Evolutionary conservation across 768 basidiomycete species (phyloP).

Genomic region (Collybia sordida): DNA sequence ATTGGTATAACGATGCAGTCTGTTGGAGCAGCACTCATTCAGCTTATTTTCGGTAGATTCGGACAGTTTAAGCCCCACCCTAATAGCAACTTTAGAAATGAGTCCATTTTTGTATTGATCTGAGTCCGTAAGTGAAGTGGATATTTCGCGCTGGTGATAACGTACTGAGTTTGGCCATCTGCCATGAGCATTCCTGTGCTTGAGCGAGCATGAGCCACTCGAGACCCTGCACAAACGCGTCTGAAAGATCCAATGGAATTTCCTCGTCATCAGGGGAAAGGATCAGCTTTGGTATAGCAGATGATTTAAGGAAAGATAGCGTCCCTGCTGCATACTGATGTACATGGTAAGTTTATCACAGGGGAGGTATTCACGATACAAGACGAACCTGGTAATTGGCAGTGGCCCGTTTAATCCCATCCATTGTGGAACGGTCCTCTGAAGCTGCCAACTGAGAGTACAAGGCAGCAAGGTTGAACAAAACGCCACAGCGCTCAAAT

Average conservation of each 20-base stretch:
- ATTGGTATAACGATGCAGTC: conserved; percentile 66
- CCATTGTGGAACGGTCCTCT: conserved; percentile 66
- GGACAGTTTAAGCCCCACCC: conserved; percentile 36
- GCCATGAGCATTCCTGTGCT: conserved; percentile 97
- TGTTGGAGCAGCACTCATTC: conserved; percentile 16
- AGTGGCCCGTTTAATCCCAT: conserved; percentile 84
- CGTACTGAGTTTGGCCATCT: conserved; percentile 81
- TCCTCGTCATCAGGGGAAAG: conserved; percentile 50
- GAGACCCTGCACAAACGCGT: conserved; percentile 57
- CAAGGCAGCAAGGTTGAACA: conserved; percentile 88
- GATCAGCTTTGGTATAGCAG: conserved; percentile 52
- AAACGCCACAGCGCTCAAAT: conserved; percentile 75
- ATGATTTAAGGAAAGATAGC: conserved; percentile 57
- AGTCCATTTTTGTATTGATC: conserved; percentile 78
- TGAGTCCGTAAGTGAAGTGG: conserved; percentile 20
- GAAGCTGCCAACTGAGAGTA: conserved; percentile 76
- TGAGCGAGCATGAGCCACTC: conserved; percentile 86
- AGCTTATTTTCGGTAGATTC: too few species aligned
- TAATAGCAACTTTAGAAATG: conserved; percentile 79
- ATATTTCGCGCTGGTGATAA: conserved; percentile 4
- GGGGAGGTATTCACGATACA: background rate
- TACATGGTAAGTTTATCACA: background rate
- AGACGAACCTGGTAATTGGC: conserved; percentile 63
- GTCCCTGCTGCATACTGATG: conserved; percentile 68
- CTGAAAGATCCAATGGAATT: conserved; percentile 65